Evolutionary conservation across 768 basidiomycete genomes (phyloP), one percentile per base, ranked within the genome.

Genomic region (Sporobolomyces phaffii): DNA sequence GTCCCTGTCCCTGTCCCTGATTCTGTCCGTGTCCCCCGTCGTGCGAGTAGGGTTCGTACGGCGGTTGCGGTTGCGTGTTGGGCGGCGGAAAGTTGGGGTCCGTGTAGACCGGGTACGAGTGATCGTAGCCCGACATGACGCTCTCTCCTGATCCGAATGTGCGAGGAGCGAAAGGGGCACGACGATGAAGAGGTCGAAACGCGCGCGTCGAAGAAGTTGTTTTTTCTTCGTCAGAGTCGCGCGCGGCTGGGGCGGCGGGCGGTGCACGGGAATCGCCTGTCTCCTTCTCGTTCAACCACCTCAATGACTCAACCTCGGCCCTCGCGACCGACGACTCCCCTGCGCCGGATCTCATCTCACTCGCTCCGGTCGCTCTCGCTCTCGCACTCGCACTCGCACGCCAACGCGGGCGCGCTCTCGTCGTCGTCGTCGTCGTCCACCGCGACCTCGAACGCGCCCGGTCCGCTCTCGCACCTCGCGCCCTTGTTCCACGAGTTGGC

Each of bases 401-500:
- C 24, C 24, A 9, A 43, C 17, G 15, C 24, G 14, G 9, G 24
- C 56, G 20, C 50, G 40, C 9, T 50, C 8, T 2, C 65, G 65
- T 2, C 62, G 3, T 4, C 54, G 18, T 29, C 40, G 24, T 7
- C 54, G n/a, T n/a, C n/a, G n/a, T n/a, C n/a, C n/a, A n/a, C n/a
- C n/a, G n/a, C n/a, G n/a, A n/a, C 38, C 38, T 38, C 38, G 38
- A 38, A 38, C 38, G 38, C 9, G 10, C 10, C 9, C 38, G 38
- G 17, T 10, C 1, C 41, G 9, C 22, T 75, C 20, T 50, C 57
- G 1, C 72, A 72, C 44, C 69, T 73, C n/a, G 53, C 36, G 5
- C 49, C 50, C 7, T 5, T 66, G 13, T 70, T 75, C 20, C 50
- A 63, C 6, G 73, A 73, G 20, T 59, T 75, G 5, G 62, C 73